Base-by-base conservation (phyloP, 441 rosid species). In the Eruca vesicaria region DNA sequence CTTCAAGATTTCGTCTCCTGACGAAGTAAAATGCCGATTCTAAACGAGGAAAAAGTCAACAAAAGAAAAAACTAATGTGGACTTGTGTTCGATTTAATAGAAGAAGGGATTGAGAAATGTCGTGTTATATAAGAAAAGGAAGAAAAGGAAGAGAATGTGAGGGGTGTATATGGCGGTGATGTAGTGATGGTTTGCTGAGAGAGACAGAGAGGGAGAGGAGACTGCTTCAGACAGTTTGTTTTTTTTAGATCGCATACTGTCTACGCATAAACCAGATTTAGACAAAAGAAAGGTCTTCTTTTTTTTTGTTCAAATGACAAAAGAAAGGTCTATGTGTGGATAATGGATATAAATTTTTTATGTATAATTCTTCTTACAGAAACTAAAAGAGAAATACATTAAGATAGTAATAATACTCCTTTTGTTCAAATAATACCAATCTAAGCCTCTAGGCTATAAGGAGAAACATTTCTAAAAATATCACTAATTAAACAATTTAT, bases 181-280 rank as follows among this genome's bases (percentile, higher is more conserved):
- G 72, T 6, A 16, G 62, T 64, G 76, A 35, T 76, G 50, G 71
- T 71, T 77, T 43, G 76, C 76, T 77, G 80, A 45, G 3, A 43
- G 52, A 43, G 52, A 43, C 52, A 9, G 11, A 33, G 38, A 33
- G 35, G 9, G 79, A 77, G 79, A 77, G 74, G 28, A 20, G 80
- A 63, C 75, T 63, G 66, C 79, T 76, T 76, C 70, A 68, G 33
- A 53, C 19, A 63, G 63, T 32, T 32, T 32, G 6, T 32, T 32
- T 14, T 75, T 48, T 76, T 55, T 11, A 69, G 75, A 76, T 69
- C 79, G 69, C 35, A 32, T 50, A 33, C 59, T 32, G 4, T 67
- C 63, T 9, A 50, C 43, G 28, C 6, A 4, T 76, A 14, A 31
- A 16, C 79, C 57, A 63, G 11, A 0, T 69, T 69, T 76, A 75